Evolutionary conservation across 164 flowering plant species (phyloP), one percentile per base, ranked within the genome.

Genomic region (Vitis rupestris): DNA sequence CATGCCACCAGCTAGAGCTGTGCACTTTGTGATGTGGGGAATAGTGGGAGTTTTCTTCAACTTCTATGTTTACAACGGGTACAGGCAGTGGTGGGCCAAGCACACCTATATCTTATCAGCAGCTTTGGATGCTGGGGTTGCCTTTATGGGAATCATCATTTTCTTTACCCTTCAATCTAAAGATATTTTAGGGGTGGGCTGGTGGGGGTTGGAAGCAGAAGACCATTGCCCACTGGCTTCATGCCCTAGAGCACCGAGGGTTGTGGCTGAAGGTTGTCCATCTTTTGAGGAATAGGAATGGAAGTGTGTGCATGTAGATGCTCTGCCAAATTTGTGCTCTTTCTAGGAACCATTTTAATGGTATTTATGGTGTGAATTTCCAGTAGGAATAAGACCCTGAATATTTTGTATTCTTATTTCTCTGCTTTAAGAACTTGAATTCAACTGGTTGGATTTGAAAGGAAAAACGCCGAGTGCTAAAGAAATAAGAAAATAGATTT

Each of bases 41-140:
- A 50, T 68, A 1, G 82, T 84, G 1, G 97, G 90, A 1, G 15
- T 85, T 1, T 77, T 76, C 75, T 91, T 88, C 80, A 87, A 88
- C 76, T 53, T 82, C 3, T 80, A 70, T 29, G 65, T 93, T 2
- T 88, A 74, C 64, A 79, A 74, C 47, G 82, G 59, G 76, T 70
- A 69, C 74, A 87, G 80, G 79, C 69, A 58, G 1, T 93, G 98
- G 98, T 93, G 98, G 98, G 91, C 89, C 0, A 78, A 87, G 63
- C 82, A 88, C 51, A 90, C 74, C 66, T 93, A 91, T 30, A 72
- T 91, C 9, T 53, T 93, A 14, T 79, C 93, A 0, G 91, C 90
- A 47, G 97, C 81, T 3, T 19, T 93, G n/a, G 90, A 86, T 70
- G 89, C 90, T 15, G 98, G 98, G 1, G 68, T 83, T 50, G 97